Evolutionary conservation across 345 rosid genomes (phyloP).

Genomic region (Litchi chinensis): DNA sequence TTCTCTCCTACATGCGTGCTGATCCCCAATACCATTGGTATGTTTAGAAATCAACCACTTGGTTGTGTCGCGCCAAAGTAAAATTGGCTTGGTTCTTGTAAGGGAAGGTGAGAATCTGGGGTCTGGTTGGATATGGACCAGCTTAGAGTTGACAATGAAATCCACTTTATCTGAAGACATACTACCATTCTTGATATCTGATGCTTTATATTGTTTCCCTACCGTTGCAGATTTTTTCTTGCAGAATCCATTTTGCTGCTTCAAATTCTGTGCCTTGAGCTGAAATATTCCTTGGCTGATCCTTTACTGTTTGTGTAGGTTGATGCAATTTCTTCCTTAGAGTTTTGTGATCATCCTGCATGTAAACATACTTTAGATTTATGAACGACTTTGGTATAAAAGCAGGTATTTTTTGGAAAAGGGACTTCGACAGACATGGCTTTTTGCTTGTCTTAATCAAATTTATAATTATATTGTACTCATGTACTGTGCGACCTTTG

Average conservation of each 20-base stretch:
- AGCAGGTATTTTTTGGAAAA: not conserved
- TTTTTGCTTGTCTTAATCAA: not conserved
- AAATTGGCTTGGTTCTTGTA: conserved; percentile 9
- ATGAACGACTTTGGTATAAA: not conserved
- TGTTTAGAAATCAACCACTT: not conserved
- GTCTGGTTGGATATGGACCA: conserved; percentile 28
- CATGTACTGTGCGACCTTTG: not conserved
- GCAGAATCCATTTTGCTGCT: conserved; percentile 47
- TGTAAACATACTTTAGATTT: not conserved
- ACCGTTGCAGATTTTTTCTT: conserved; percentile 51
- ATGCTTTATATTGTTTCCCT: conserved; percentile 41
- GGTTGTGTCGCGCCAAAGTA: conserved; percentile 1
- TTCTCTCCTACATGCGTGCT: not conserved
- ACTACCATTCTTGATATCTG: conserved; percentile 35
- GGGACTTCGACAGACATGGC: not conserved
- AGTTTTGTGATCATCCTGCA: conserved; percentile 13
- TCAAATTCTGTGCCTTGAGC: conserved; percentile 50
- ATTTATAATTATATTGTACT: not conserved
- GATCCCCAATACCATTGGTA: not conserved
- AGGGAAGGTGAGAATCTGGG: conserved; percentile 39
- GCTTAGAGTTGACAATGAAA: conserved; percentile 23
- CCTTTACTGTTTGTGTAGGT: conserved; percentile 41
- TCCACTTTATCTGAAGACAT: conserved; percentile 23
- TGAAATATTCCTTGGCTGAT: conserved; percentile 50
- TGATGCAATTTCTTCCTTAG: conserved; percentile 23